Evolutionary conservation across 2,329 filamentous ascomycete genomes (phyloP).

Genomic region (Fusarium penzigii): DNA sequence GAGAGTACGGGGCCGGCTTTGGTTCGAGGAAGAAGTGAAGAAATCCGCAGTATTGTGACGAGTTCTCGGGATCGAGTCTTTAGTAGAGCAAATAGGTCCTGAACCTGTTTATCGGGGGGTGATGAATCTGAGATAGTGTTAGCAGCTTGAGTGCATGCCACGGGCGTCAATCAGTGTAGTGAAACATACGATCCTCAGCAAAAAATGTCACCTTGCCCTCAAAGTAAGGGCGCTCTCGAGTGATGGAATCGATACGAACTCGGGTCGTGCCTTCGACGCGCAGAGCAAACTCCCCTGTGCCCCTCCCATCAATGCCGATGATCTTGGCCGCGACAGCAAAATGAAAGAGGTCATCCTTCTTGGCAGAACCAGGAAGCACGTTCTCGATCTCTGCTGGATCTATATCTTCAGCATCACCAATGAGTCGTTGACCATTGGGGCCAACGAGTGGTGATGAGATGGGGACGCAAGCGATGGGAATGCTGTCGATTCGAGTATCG

Average conservation of each 20-base stretch:
- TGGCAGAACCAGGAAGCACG: conserved; percentile 59
- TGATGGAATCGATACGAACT: conserved; percentile 65
- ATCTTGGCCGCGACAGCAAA: conserved; percentile 83
- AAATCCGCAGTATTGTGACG: conserved; percentile 79
- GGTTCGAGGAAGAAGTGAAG: conserved; percentile 75
- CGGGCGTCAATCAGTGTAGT: neutral
- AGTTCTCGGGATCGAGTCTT: conserved; percentile 86
- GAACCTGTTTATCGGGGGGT: conserved; percentile 58
- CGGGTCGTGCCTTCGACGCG: conserved; percentile 84
- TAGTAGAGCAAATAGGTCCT: conserved; percentile 74
- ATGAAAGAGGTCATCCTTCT: conserved; percentile 74
- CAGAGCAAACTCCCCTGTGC: conserved; percentile 75
- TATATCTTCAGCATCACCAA: conserved; percentile 62
- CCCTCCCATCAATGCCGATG: conserved; percentile 73
- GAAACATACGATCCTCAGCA: conserved; percentile 64
- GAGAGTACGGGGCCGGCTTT: conserved; percentile 68
- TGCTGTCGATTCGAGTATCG: conserved; percentile 61
- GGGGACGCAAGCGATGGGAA: conserved; percentile 86
- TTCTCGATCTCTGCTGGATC: conserved; percentile 45
- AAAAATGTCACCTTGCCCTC: conserved; percentile 76
- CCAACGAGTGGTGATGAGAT: conserved; percentile 74
- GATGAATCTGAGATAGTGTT: conserved; percentile 27
- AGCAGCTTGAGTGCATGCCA: conserved; percentile 8
- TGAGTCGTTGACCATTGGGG: conserved; percentile 72
- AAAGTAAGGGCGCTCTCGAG: conserved; percentile 80